Conservation (phyloP, 345 rosid species). For the Gossypium arboreum region DNA sequence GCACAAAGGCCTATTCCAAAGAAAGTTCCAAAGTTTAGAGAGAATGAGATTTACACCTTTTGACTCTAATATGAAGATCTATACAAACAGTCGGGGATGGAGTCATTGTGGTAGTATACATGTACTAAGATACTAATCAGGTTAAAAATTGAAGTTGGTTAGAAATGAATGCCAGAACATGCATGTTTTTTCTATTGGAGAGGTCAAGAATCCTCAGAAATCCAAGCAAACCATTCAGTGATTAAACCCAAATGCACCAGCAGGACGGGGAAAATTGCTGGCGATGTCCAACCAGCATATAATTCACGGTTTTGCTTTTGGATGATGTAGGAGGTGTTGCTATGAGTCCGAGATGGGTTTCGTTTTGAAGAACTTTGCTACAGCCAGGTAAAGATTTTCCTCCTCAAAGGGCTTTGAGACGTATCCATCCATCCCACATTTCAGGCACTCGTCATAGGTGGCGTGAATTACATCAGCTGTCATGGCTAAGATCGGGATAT, state of each 20-base stretch:
- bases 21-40: neutral
- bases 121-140: slow-evolving; percentile 23
- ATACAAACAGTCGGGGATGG: slow-evolving; percentile 35
- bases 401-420: slow-evolving; percentile 96
- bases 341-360: slow-evolving; percentile 38
- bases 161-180: slow-evolving; percentile 24
- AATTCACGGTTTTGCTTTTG: neutral
- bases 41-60: slow-evolving; percentile 28
- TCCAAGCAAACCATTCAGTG: neutral
- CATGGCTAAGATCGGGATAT: slow-evolving; percentile 89
- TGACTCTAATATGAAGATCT: slow-evolving; percentile 20
- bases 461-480: slow-evolving; percentile 97
- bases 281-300: slow-evolving; percentile 10
- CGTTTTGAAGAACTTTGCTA: slow-evolving; percentile 69
- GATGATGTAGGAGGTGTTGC: neutral
- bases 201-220: neutral
- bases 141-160: slow-evolving; percentile 32
- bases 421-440: slow-evolving; percentile 94
- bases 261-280: slow-evolving; percentile 38
- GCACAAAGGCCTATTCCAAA: neutral
- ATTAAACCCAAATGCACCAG: slow-evolving; percentile 24
- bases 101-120: slow-evolving; percentile 28
- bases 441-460: slow-evolving; percentile 75
- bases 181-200: neutral
- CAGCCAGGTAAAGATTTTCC: slow-evolving; percentile 84